These are phyloP conservation scores for Nemania sp. DNA, from an alignment of 2,329 filamentous ascomycete species.

Conservation along the genomic window DNA sequence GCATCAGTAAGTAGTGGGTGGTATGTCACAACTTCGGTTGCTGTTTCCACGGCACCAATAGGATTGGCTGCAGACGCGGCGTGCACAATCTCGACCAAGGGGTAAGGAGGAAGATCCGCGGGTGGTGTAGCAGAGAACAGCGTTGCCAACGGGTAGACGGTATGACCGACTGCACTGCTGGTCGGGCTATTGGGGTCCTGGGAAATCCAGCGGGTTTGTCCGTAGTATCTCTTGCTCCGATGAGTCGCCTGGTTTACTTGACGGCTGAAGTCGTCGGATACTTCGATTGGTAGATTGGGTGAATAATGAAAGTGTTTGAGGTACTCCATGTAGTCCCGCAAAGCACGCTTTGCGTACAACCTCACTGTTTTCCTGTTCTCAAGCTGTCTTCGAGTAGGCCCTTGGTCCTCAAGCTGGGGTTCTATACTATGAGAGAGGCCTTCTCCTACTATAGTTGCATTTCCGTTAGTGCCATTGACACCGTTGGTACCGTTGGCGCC, in stretches of 20 bases:
- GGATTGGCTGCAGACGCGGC: constrained; percentile 42
- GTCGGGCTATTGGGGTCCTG: constrained; percentile 54
- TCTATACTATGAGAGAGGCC: constrained; percentile 29
- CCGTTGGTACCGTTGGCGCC: constrained; percentile 41
- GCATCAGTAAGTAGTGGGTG: constrained; percentile 84
- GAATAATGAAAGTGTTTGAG: constrained; percentile 83
- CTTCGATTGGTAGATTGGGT: constrained; percentile 72
- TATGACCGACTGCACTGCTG: constrained; percentile 51
- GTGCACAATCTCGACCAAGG: constrained; percentile 57
- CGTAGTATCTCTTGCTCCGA: constrained; percentile 48
- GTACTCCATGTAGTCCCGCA: constrained; percentile 80
- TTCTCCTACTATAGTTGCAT: constrained; percentile 28
- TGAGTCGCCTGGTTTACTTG: constrained; percentile 67
- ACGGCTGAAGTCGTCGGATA: constrained; percentile 67
- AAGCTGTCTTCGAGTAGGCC: constrained; percentile 49
- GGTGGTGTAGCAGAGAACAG: constrained; percentile 79
- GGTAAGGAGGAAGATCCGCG: constrained; percentile 75
- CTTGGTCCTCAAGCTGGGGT: constrained; percentile 35
- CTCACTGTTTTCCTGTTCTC: constrained; percentile 78
- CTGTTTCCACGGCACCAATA: constrained; percentile 52
- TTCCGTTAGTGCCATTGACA: constrained; percentile 40
- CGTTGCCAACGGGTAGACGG: constrained; percentile 63
- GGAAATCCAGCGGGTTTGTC: constrained; percentile 56
- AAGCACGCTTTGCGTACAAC: constrained; percentile 78
- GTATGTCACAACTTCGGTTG: constrained; percentile 76